Conservation (phyloP, 139 green algal genomes). For the Chlorella sp. region DNA sequence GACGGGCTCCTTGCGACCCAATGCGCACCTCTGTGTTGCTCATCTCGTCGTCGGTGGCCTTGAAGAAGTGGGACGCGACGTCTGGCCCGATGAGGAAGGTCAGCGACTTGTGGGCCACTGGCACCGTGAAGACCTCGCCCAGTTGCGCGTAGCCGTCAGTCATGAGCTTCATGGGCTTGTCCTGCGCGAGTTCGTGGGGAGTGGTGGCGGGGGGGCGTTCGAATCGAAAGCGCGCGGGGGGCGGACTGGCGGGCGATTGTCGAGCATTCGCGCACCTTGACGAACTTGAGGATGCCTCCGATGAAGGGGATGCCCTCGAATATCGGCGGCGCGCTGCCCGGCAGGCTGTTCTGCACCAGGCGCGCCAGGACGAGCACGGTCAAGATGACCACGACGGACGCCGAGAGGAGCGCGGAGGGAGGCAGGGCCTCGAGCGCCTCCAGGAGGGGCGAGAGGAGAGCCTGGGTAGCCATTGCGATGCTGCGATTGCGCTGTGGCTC, state of each 20-base stretch:
- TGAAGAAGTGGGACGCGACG: slow-evolving; percentile 92
- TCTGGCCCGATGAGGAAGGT: slow-evolving; percentile 95
- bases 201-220: background rate
- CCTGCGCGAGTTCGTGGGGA: no score
- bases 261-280: slow-evolving; percentile 50
- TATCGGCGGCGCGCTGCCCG: slow-evolving; percentile 59
- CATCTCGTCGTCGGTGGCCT: slow-evolving; percentile 86
- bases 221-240: no score
- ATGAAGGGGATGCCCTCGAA: slow-evolving; percentile 85
- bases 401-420: background rate
- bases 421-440: background rate
- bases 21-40: slow-evolving; percentile 81
- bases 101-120: slow-evolving; percentile 91
- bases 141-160: slow-evolving; percentile 65
- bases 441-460: no score
- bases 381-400: background rate
- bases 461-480: no score
- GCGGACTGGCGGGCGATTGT: no score
- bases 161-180: slow-evolving; percentile 77
- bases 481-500: no score
- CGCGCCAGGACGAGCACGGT: background rate
- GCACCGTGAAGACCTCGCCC: slow-evolving; percentile 94
- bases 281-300: slow-evolving; percentile 92
- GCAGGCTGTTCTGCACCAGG: background rate
- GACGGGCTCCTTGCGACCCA: no score